Evolutionary conservation across 306 rosid species (phyloP).

Genomic region (Fragaria iinumae): DNA sequence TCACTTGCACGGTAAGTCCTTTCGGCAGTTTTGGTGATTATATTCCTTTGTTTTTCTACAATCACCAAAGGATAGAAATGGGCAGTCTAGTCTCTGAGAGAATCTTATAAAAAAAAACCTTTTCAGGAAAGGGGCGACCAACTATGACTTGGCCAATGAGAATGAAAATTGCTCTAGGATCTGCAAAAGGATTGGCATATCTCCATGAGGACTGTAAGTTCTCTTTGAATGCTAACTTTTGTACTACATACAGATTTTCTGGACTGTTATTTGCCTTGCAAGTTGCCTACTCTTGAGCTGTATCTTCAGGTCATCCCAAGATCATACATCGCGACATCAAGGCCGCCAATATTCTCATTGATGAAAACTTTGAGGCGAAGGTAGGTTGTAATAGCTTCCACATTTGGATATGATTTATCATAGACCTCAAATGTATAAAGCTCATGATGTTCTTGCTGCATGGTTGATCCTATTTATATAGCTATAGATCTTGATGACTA

Average conservation of each 20-base stretch:
- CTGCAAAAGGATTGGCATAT: slow-evolving; percentile 48
- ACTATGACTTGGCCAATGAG: slow-evolving; percentile 37
- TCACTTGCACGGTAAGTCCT: slow-evolving; percentile 56
- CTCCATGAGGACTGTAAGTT: slow-evolving; percentile 45
- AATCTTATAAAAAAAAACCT: background rate
- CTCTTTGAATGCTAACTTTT: background rate
- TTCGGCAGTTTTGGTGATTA: background rate
- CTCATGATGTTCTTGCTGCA: background rate
- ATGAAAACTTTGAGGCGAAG: slow-evolving; percentile 37
- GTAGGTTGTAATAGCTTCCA: slow-evolving; percentile 9
- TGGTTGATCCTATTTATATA: background rate
- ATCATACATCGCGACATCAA: slow-evolving; percentile 47
- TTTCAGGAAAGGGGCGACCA: slow-evolving; percentile 35
- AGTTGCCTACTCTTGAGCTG: slow-evolving; percentile 15
- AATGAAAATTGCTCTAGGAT: slow-evolving; percentile 39
- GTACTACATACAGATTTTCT: background rate
- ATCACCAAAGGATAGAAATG: background rate
- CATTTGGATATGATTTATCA: background rate
- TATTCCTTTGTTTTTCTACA: background rate
- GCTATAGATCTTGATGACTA: background rate
- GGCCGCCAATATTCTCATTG: slow-evolving; percentile 41
- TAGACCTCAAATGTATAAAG: background rate
- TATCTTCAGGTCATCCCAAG: slow-evolving; percentile 41
- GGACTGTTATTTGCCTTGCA: slow-evolving; percentile 3
- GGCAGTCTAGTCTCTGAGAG: background rate